These are phyloP conservation scores for Hippophae gyantsensis DNA, from an alignment of 306 rosid genomes.

Conservation along the genomic window DNA sequence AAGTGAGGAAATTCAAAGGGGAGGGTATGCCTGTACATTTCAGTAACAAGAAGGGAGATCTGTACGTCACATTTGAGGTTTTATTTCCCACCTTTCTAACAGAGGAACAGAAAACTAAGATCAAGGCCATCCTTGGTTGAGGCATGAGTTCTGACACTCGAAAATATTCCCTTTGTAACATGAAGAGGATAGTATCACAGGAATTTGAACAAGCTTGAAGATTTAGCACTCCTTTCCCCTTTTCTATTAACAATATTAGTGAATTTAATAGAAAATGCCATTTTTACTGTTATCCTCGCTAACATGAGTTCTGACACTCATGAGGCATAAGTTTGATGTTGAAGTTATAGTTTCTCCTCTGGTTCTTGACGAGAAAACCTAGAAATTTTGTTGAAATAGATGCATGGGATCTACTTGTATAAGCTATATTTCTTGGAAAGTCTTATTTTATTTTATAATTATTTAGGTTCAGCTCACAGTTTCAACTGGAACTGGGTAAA, in stretches of 20 bases:
- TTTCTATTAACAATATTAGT: conserved; percentile 1
- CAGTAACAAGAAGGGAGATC: conserved; percentile 84
- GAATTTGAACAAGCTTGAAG: conserved; percentile 8
- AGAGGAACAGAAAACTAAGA: conserved; percentile 71
- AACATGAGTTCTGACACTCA: too few relatives aligned
- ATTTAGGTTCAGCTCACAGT: too few relatives aligned
- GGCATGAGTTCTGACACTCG: background rate
- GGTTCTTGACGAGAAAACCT: too few relatives aligned
- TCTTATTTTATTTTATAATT: too few relatives aligned
- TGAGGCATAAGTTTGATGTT: too few relatives aligned
- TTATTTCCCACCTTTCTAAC: conserved; percentile 69
- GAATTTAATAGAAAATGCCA: background rate
- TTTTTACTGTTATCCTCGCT: background rate
- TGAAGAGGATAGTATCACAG: conserved; percentile 18
- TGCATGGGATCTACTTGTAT: too few relatives aligned
- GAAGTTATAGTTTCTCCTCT: too few relatives aligned
- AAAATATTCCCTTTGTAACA: conserved; percentile 19
- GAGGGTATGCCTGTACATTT: conserved; percentile 94
- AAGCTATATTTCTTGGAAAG: too few relatives aligned
- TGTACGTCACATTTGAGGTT: conserved; percentile 74
- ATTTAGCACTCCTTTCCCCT: background rate
- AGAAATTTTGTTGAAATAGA: too few relatives aligned
- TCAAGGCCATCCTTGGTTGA: conserved; percentile 65
- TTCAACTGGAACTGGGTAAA: too few relatives aligned
- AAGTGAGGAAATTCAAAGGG: conserved; percentile 84